Base-by-base conservation (phyloP, 176 grass and related monocot genomes). In the Rhipidocladum racemiflorum region DNA sequence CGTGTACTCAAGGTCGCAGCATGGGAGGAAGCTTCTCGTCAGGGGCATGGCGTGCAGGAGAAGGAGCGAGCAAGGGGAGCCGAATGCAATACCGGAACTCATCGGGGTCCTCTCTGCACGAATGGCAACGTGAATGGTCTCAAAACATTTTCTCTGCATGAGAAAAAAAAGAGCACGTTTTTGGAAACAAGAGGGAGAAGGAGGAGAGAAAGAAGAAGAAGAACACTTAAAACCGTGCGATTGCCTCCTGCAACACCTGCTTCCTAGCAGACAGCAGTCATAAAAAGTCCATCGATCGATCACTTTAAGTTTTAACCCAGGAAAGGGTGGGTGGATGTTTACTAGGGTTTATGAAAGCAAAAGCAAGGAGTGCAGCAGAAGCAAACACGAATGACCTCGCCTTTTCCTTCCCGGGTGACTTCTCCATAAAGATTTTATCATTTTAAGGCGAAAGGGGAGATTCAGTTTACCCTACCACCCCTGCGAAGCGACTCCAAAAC, bases 371-470 rank as follows among this genome's bases (percentile, higher is more conserved):
- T 91, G 68, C 73, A n/a, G 5, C 29, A 54, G 61, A 91, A 83
- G 86, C 83, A 78, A 83, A 20, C 66, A 75, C 42, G 86, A 64
- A 79, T 65, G 81, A 20, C 60, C 68, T 20, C 7, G 27, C 57
- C 65, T 85, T 85, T 85, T 71, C 67, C 72, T 45, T 11, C 27
- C n/a, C 39, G 49, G 73, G 18, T 86, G 53, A 20, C 90, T 79
- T 91, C 59, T 74, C 51, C 57, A 4, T 39, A 91, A 88, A 85
- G 77, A 50, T 15, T 77, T 82, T 69, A 74, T 74, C 72, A 78
- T 82, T 67, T 78, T 78, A 35, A 69, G 71, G 81, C 34, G 71
- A 87, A 16, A 35, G 21, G 21, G n/a, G n/a, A n/a, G n/a, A 1
- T 24, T 7, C n/a, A 18, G 70, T 56, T 89, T 57, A 72, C 72